Evolutionary conservation across 495 filamentous ascomycete species (phyloP), one percentile per base, ranked within the genome.

Genomic region (Hypoxylon fragiforme): DNA sequence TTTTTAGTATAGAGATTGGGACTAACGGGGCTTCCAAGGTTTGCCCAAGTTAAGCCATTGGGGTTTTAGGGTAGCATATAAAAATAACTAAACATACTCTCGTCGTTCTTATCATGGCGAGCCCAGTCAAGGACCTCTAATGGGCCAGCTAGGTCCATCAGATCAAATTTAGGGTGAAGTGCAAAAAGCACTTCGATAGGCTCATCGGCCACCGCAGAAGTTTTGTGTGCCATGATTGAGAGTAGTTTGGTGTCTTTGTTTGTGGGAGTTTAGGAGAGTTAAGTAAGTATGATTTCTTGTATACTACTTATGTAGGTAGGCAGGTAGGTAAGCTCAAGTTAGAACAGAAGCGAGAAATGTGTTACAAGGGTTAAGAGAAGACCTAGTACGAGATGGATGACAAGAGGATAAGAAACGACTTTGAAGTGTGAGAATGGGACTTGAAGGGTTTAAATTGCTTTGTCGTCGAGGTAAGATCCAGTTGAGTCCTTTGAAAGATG

Each of bases 61-160:
- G 42, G 38, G 41, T 35, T 48, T 49, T 43, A 20, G 34, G 44
- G n/a, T n/a, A n/a, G n/a, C 35, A 35, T 44, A 35, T 24, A 28
- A 26, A 9, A 24, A 18, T 43, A 35, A 44, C 35, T 30, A 9
- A n/a, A 70, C 78, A 68, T 75, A 87, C 85, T 70, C 18, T 77
- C 70, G 56, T 88, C 83, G 50, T 82, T 78, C 44, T 74, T 71
- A 42, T 88, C 78, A 54, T 88, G 84, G 44, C 72, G 74, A 57
- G 84, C 81, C 24, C 70, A 70, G 50, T 65, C 74, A 42, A 90
- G 72, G 52, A 85, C 76, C 67, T 89, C 85, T 35, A 88, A 73
- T 15, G 86, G 85, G 14, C 85, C 86, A 22, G 78, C 73, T 58
- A 87, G 83, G 74, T 89, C 86, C 64, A 89, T 67, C 44, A 79